Evolutionary conservation across 768 basidiomycete genomes (phyloP).

Genomic region (Psilocybe subaeruginosa): DNA sequence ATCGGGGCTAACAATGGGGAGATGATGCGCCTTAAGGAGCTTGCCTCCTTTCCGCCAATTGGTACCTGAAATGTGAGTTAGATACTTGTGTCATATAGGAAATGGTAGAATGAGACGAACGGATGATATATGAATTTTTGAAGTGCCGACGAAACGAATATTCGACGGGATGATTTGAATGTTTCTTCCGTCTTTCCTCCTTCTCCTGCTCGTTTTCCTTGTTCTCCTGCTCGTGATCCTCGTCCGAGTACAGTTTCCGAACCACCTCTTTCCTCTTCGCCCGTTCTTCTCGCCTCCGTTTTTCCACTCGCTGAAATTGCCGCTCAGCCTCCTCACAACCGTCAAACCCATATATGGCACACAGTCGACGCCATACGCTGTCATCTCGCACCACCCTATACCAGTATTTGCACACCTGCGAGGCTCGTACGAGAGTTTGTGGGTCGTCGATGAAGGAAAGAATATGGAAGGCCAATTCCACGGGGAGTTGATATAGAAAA

Average conservation of each 20-base stretch:
- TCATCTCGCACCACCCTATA: constrained; percentile 71
- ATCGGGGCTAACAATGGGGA: constrained; percentile 32
- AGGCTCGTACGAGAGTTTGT: constrained; percentile 66
- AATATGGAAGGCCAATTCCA: constrained; percentile 76
- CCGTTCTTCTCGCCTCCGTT: constrained; percentile 4
- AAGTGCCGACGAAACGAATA: constrained; percentile 75
- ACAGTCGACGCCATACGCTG: constrained; percentile 80
- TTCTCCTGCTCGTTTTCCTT: not conserved
- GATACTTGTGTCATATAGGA: not conserved
- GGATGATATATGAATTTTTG: constrained; percentile 70
- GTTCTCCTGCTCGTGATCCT: not conserved
- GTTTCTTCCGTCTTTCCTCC: not conserved
- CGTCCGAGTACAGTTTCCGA: not conserved
- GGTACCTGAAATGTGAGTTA: constrained; percentile 48
- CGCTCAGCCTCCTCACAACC: constrained; percentile 13
- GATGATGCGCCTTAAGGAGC: constrained; percentile 66
- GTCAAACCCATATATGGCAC: constrained; percentile 55
- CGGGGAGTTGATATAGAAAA: constrained; percentile 40
- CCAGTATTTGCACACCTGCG: constrained; percentile 77
- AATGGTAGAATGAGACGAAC: constrained; percentile 41
- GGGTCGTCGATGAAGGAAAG: constrained; percentile 80
- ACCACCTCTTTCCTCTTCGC: not conserved
- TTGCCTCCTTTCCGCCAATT: constrained; percentile 82
- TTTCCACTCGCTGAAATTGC: not conserved
- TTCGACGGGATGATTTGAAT: constrained; percentile 2